Evolutionary conservation across 148 eudicot species (phyloP).

Genomic region (Rhododendron henanense): DNA sequence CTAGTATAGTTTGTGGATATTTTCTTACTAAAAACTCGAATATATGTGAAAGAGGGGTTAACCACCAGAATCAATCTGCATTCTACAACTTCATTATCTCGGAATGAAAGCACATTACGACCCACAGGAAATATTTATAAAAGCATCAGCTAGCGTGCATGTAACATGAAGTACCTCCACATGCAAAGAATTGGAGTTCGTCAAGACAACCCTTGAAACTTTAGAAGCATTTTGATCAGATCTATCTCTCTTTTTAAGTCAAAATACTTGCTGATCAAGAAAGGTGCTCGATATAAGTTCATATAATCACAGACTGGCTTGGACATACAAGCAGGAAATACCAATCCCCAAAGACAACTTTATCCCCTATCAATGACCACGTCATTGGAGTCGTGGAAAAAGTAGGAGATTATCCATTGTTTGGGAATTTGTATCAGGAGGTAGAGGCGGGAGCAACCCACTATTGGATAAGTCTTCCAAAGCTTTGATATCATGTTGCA

Average conservation of each 20-base stretch:
- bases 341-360: not conserved
- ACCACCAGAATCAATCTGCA: not conserved
- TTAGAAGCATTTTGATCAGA: not conserved
- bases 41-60: not conserved
- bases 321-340: not conserved
- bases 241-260: not conserved
- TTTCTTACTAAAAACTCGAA: not conserved
- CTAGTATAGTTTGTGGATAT: no score
- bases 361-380: not conserved
- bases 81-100: not conserved
- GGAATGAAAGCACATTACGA: not conserved
- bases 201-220: not conserved
- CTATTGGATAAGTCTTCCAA: conserved; percentile 26
- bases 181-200: not conserved
- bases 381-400: conserved; percentile 9
- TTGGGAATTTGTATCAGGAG: conserved; percentile 18
- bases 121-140: not conserved
- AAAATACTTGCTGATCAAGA: not conserved
- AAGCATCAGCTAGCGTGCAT: not conserved
- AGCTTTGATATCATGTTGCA: conserved; percentile 23
- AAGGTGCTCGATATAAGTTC: not conserved
- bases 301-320: not conserved
- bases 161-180: not conserved
- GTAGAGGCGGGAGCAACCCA: conserved; percentile 26
- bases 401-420: conserved; percentile 15